phyloP scores from a whole-genome alignment of 2,329 filamentous ascomycete species.

The Ceratocystis ficicola region DNA sequence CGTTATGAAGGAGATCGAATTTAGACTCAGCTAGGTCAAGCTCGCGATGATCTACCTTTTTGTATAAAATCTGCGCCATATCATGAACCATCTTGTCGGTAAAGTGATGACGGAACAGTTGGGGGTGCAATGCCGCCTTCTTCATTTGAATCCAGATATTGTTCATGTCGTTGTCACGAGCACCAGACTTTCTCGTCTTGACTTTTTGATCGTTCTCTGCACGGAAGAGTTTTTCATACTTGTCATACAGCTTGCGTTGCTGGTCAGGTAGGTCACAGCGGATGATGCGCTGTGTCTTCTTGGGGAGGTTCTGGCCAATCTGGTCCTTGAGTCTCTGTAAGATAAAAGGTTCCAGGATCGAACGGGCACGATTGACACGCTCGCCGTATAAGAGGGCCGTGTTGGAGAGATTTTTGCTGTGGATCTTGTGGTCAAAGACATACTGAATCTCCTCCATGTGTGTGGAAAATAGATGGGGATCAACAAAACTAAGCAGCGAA shows the following conservation, averaged over 20 bases:
- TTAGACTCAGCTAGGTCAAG: constrained; percentile 41
- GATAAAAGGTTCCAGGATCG: constrained; percentile 91
- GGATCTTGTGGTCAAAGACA: constrained; percentile 87
- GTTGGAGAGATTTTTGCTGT: constrained; percentile 65
- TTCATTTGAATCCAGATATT: constrained; percentile 83
- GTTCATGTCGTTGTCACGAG: constrained; percentile 43
- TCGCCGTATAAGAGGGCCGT: constrained; percentile 76
- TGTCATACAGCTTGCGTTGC: constrained; percentile 63
- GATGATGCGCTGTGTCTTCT: constrained; percentile 65
- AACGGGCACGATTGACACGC: constrained; percentile 72
- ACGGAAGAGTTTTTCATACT: constrained; percentile 51
- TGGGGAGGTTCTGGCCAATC: constrained; percentile 71
- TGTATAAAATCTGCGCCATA: constrained; percentile 66
- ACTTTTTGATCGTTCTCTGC: constrained; percentile 31
- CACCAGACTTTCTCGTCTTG: constrained; percentile 35
- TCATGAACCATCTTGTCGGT: constrained; percentile 59
- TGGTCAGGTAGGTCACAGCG: constrained; percentile 65
- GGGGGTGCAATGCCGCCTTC: constrained; percentile 81
- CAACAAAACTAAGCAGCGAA: constrained; percentile 83
- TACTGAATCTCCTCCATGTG: constrained; percentile 62
- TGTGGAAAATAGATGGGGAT: constrained; percentile 68
- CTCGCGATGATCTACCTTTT: constrained; percentile 48
- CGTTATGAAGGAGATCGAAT: constrained; percentile 41
- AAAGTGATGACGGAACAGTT: constrained; percentile 75
- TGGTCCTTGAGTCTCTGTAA: constrained; percentile 87